Conservation (phyloP, 768 basidiomycete species). For the Naganishia friedmannii region DNA sequence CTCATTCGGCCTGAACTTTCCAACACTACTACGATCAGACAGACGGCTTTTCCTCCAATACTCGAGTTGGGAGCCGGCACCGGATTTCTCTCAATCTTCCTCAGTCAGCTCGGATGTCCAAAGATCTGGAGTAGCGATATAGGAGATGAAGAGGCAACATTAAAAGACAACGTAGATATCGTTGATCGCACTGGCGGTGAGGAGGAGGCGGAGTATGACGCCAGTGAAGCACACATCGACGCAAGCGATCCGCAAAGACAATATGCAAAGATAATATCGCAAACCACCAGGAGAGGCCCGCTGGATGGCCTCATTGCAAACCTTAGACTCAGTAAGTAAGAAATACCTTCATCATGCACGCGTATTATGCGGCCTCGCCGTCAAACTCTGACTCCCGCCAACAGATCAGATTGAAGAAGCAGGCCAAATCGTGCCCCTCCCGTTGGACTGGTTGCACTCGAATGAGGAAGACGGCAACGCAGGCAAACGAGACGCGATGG, state of each 20-base stretch:
- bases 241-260: background rate
- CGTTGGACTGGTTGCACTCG: conserved; percentile 26
- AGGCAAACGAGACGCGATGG: background rate
- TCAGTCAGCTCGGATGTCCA: conserved; percentile 36
- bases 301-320: conserved; percentile 19
- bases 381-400: background rate
- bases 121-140: conserved; percentile 28
- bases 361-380: background rate
- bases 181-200: too few relatives aligned
- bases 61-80: conserved; percentile 49
- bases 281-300: background rate
- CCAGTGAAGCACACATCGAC: background rate
- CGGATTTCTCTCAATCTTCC: conserved; percentile 46
- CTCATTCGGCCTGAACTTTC: background rate
- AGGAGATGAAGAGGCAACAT: conserved; percentile 19
- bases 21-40: background rate
- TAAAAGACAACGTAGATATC: too few relatives aligned
- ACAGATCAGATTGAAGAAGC: background rate
- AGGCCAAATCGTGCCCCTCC: background rate
- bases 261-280: background rate
- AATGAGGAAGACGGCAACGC: background rate
- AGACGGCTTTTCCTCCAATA: conserved; percentile 2
- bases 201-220: conserved; percentile 1
- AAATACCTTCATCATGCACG: background rate
- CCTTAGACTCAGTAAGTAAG: conserved; percentile 9